These are phyloP conservation scores for Diaporthe amygdali DNA, from an alignment of 2,329 filamentous ascomycete genomes.

Conservation along the genomic window DNA sequence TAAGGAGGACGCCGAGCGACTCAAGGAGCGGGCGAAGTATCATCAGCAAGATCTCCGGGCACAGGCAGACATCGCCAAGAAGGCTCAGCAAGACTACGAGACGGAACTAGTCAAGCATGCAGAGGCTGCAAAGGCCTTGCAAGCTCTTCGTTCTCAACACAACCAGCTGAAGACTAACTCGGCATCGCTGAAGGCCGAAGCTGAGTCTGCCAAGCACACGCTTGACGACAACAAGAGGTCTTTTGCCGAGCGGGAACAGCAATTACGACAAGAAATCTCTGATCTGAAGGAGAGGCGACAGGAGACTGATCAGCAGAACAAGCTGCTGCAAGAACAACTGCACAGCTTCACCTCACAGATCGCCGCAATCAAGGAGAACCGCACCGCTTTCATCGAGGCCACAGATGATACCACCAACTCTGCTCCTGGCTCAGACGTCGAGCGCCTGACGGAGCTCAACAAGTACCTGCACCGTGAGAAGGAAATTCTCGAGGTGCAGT, in stretches of 20 bases:
- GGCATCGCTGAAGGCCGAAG: slow-evolving; percentile 76
- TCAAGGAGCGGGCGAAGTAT: slow-evolving; percentile 79
- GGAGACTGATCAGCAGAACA: slow-evolving; percentile 88
- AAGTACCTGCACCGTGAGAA: slow-evolving; percentile 92
- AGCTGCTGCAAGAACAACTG: slow-evolving; percentile 85
- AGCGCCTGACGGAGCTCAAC: slow-evolving; percentile 88
- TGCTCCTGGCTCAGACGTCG: slow-evolving; percentile 64
- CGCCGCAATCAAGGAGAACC: slow-evolving; percentile 76
- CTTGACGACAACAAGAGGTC: slow-evolving; percentile 83
- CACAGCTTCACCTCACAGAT: slow-evolving; percentile 85
- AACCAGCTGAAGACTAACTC: slow-evolving; percentile 83
- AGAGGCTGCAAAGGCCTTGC: slow-evolving; percentile 86
- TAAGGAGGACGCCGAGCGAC: slow-evolving; percentile 82
- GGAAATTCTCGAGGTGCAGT: slow-evolving; percentile 96
- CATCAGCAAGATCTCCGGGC: slow-evolving; percentile 91
- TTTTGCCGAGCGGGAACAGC: slow-evolving; percentile 82
- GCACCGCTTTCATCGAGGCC: slow-evolving; percentile 56
- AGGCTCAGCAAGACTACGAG: slow-evolving; percentile 95
- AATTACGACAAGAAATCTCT: slow-evolving; percentile 81
- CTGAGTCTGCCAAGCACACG: slow-evolving; percentile 82
- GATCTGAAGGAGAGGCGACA: slow-evolving; percentile 82
- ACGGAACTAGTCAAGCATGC: slow-evolving; percentile 93
- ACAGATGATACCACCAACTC: slow-evolving; percentile 60
- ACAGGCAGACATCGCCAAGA: slow-evolving; percentile 90
- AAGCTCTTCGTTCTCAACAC: slow-evolving; percentile 78